Base-by-base conservation (phyloP, 1,139 yeast genomes). In the Komagataea norvegica region DNA sequence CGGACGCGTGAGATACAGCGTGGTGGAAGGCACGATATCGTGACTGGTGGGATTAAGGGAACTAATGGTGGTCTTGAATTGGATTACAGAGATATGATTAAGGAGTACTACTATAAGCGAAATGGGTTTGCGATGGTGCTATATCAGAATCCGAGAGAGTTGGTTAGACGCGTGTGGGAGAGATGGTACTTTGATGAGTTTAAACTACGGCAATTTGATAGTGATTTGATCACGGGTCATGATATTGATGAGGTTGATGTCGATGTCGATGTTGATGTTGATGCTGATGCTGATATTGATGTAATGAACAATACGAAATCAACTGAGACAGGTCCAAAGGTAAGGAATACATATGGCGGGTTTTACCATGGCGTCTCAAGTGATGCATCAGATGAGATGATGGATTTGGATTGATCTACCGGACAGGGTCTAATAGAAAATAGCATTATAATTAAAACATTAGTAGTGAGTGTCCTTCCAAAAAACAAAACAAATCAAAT, bases 111-210 rank as follows among this genome's bases (percentile, higher is more conserved):
- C 20, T 36, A 36, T 16, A 29, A 22, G 9, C 32, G 31, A 19
- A 31, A 29, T 8, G 22, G 17, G n/a, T 34, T 31, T 22, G 31
- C 23, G 17, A 8, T 45, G n/a, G 20, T 44, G 1, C 25, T 17
- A n/a, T 44, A 42, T 28, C 14, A 19, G 8, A 27, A 42, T 10
- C 43, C 40, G 1, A 3, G n/a, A 7, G 8, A n/a, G 3, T 10
- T 39, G 14, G 34, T 45, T 8, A 34, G 31, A 6, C 11, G 28
- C 4, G 16, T 29, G 2, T 47, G 51, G 51, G 41, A 40, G 19
- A 18, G 16, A 3, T 47, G 51, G 51, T 45, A 41, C 34, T 32
- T 36, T 16, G 36, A 44, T 10, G 43, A 33, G 7, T 32, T 28
- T 19, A 43, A 41, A 29, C 26, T 45, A 8, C 27, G 37, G 11